Percentiles rank a stretch among this genome's conserved stretches.
These are phyloP conservation scores for Ambrosiella xylebori DNA, from an alignment of 2,329 filamentous ascomycete species.

Conservation along the genomic window DNA sequence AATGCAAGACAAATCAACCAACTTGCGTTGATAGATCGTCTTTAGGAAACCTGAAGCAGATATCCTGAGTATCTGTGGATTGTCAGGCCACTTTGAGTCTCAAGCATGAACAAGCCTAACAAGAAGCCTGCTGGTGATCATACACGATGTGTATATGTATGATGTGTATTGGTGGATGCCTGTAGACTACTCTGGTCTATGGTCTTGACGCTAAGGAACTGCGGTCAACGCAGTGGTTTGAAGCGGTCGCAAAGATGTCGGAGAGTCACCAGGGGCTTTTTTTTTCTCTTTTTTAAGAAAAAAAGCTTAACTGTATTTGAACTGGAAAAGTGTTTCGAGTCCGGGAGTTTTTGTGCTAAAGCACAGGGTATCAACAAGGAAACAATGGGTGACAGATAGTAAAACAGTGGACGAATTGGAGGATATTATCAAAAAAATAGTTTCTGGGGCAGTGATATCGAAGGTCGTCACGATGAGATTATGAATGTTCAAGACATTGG, in stretches of 20 bases:
- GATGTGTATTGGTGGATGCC: too few species aligned
- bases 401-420: background rate
- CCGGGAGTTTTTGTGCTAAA: background rate
- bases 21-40: background rate
- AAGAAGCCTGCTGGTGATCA: background rate
- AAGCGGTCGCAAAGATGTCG: background rate
- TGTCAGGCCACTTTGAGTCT: background rate
- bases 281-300: too few species aligned
- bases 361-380: background rate
- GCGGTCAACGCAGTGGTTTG: too few species aligned
- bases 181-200: too few species aligned
- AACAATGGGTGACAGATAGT: background rate
- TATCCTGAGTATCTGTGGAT: background rate
- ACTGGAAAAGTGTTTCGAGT: background rate
- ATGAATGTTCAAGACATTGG: too few species aligned
- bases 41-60: background rate
- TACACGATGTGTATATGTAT: background rate
- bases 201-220: too few species aligned
- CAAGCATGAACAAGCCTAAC: background rate
- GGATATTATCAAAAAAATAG: background rate
- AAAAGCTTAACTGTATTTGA: too few species aligned
- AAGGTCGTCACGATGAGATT: background rate
- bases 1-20: background rate
- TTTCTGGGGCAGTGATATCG: background rate
- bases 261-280: background rate